Conservation (phyloP, 2,329 filamentous ascomycete genomes). For the Phoma herbarum region DNA sequence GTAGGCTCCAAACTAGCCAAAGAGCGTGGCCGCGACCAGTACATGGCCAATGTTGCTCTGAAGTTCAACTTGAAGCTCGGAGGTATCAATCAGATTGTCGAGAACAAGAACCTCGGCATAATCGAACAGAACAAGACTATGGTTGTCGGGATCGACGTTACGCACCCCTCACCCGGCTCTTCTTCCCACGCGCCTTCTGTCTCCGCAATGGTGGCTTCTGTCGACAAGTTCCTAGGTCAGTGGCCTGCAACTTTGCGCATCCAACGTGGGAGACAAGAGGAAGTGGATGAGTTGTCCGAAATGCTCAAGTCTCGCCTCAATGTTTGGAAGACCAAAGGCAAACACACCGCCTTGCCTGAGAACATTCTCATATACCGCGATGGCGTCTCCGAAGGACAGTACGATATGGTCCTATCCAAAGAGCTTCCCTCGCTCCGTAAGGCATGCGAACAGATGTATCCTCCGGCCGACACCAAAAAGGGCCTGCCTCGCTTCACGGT, state of each 20-base stretch:
- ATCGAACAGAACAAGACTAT: conserved; percentile 73
- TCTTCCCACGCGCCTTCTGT: conserved; percentile 71
- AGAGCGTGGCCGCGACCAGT: conserved; percentile 29
- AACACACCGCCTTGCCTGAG: conserved; percentile 62
- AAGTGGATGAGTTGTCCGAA: conserved; percentile 68
- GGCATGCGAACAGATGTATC: neutral
- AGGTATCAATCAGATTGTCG: conserved; percentile 69
- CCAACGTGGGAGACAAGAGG: conserved; percentile 72
- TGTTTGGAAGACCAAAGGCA: conserved; percentile 62
- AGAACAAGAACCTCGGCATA: conserved; percentile 62
- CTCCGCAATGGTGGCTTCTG: conserved; percentile 78
- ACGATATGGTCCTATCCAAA: conserved; percentile 68
- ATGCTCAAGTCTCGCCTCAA: conserved; percentile 70
- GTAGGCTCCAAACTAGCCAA: conserved; percentile 51
- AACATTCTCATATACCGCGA: conserved; percentile 87
- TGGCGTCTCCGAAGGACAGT: conserved; percentile 88
- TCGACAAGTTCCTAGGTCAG: conserved; percentile 73
- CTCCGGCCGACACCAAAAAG: conserved; percentile 2
- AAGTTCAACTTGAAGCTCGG: conserved; percentile 60
- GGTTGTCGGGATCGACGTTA: conserved; percentile 87
- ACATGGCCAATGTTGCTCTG: conserved; percentile 57
- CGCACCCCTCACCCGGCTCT: conserved; percentile 77
- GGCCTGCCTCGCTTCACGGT: conserved; percentile 64
- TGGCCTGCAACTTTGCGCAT: conserved; percentile 77
- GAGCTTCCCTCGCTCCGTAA: conserved; percentile 72